Base-by-base conservation (phyloP, 108 stramenopile species). In the Stephanodiscus triporus region DNA sequence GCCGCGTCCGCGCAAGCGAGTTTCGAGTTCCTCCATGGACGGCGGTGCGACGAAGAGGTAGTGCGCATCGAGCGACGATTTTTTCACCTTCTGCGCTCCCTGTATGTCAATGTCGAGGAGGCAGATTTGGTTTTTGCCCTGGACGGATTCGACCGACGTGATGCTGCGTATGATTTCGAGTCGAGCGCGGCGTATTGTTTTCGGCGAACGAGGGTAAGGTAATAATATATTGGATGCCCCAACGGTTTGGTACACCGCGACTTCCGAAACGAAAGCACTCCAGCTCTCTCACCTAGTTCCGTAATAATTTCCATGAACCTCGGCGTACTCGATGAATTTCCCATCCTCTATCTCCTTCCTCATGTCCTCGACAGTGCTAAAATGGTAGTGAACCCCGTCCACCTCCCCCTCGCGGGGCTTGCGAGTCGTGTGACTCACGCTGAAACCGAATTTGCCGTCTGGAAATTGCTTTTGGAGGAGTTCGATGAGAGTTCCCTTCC, bases 291-390 rank as follows among this genome's bases (percentile, higher is more conserved):
- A 72, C 72, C 81, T 84, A 14, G 97, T 97, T 47, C 96, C 96
- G 71, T 99, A 99, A 58, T 97, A 92, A 77, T 97, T 97, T 53
- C 92, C 97, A 79, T 98, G 97, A 43, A 99, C 96, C 54, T 86
- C 74, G 20, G 98, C 98, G 67, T 88, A 89, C 80, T 98, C 97
- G 29, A 98, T 77, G 66, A 93, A 96, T 62, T 78, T 78, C 24
- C 89, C 88, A n/a, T 23, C 70, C 23, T 77, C 89, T 53, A 99
- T 98, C 60, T 87, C 94, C 34, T 87, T 78, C 78, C 89, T 89
- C 59, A 99, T 95, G 1, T 54, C 68, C 24, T 93, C 94, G n/a
- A 86, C 85, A 4, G 88, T 86, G 49, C 85, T 82, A 69, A 98
- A 99, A 81, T 97, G 78, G 78, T 98, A 99, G 73, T 97, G 93